phyloP scores from a whole-genome alignment of 768 basidiomycete genomes.

The Mycena epipterygia region DNA sequence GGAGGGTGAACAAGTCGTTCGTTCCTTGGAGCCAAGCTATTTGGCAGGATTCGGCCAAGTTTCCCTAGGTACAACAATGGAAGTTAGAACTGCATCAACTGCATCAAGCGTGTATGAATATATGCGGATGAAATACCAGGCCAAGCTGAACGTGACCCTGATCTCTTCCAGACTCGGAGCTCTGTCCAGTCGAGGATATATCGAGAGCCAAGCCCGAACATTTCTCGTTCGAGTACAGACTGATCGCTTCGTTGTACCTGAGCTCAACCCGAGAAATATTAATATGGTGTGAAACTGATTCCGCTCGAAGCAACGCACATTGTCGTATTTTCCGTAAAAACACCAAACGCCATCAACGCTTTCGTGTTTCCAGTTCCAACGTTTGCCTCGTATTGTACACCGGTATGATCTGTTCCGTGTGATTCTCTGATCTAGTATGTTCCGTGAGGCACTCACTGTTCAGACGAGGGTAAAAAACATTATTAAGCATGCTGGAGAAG shows the following conservation, averaged over 20 bases:
- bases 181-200: constrained; percentile 18
- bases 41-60: constrained; percentile 24
- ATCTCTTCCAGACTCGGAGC: constrained; percentile 20
- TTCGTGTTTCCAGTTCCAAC: constrained; percentile 21
- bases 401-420: constrained; percentile 18
- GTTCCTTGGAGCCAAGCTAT: constrained; percentile 20
- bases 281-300: constrained; percentile 10
- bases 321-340: constrained; percentile 23
- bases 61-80: constrained; percentile 17
- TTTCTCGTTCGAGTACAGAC: constrained; percentile 17
- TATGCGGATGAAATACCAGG: constrained; percentile 21
- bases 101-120: neutral
- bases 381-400: constrained; percentile 21
- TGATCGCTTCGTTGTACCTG: constrained; percentile 23
- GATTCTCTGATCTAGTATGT: constrained; percentile 9
- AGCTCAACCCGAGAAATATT: constrained; percentile 8
- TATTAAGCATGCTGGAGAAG: constrained; percentile 20
- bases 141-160: constrained; percentile 19
- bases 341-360: constrained; percentile 19
- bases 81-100: constrained; percentile 19
- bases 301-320: constrained; percentile 22
- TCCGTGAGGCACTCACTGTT: constrained; percentile 18
- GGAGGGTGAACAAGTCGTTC: constrained; percentile 18
- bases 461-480: constrained; percentile 20
- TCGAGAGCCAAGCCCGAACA: constrained; percentile 22